Percentiles rank a stretch among this genome's conserved stretches.
phyloP scores from a whole-genome alignment of 768 basidiomycete species.

The Pulveroboletus sp. region DNA sequence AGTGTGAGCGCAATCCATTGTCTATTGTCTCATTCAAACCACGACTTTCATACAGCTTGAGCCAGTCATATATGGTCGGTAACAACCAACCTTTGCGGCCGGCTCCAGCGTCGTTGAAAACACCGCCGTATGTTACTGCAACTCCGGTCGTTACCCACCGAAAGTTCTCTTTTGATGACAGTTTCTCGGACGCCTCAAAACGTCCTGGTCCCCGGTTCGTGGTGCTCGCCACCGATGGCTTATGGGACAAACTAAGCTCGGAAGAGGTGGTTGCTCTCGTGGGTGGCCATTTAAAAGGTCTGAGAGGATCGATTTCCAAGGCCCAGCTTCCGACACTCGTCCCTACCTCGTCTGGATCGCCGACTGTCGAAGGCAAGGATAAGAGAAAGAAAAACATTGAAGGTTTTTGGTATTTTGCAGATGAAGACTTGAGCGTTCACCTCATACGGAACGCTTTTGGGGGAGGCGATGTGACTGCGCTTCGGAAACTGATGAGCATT shows the following conservation, averaged over 20 bases:
- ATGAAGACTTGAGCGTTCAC: slow-evolving; percentile 76
- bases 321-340: slow-evolving; percentile 50
- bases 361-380: slow-evolving; percentile 62
- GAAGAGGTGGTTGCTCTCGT: slow-evolving; percentile 86
- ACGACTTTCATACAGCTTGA: slow-evolving; percentile 38
- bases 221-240: slow-evolving; percentile 84
- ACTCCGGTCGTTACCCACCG: slow-evolving; percentile 78
- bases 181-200: slow-evolving; percentile 17
- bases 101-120: slow-evolving; percentile 62
- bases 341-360: slow-evolving; percentile 46
- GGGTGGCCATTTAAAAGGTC: slow-evolving; percentile 70
- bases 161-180: slow-evolving; percentile 50
- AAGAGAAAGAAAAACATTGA: slow-evolving; percentile 33
- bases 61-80: slow-evolving; percentile 62
- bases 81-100: slow-evolving; percentile 55
- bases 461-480: slow-evolving; percentile 58
- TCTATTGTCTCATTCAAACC: not conserved
- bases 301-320: slow-evolving; percentile 62
- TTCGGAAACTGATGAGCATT: slow-evolving; percentile 70
- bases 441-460: slow-evolving; percentile 90
- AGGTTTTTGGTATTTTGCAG: slow-evolving; percentile 73
- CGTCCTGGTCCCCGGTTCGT: slow-evolving; percentile 54
- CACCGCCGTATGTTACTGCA: slow-evolving; percentile 91
- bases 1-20: slow-evolving; percentile 42
- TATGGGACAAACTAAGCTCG: slow-evolving; percentile 74